These are phyloP conservation scores for Wolfiporia cocos DNA, from an alignment of 1,284 basidiomycete genomes.

Conservation along the genomic window DNA sequence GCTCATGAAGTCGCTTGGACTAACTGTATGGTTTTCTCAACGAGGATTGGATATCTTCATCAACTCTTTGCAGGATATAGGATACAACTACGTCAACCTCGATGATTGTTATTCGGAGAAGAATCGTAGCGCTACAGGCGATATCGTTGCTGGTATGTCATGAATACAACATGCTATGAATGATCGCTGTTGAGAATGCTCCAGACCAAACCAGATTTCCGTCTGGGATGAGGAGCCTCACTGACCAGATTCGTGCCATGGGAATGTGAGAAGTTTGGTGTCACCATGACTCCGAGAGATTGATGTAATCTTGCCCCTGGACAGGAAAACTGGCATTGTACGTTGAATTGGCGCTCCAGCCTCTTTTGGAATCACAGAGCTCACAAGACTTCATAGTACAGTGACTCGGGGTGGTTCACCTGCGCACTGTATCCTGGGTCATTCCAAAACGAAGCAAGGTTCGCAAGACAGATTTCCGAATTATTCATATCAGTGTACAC, in stretches of 20 bases:
- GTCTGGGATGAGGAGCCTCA: slow-evolving; percentile 40
- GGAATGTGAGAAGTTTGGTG: slow-evolving; percentile 34
- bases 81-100: slow-evolving; percentile 32
- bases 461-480: too few species aligned
- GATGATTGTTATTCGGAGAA: slow-evolving; percentile 37
- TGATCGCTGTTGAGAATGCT: background rate
- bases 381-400: slow-evolving; percentile 30
- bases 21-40: slow-evolving; percentile 16
- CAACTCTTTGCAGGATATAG: slow-evolving; percentile 19
- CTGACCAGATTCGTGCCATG: slow-evolving; percentile 36
- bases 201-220: slow-evolving; percentile 30
- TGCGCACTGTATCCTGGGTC: slow-evolving; percentile 47
- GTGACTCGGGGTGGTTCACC: slow-evolving; percentile 48
- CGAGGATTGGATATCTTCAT: background rate
- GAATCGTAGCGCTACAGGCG: slow-evolving; percentile 26
- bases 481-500: too few species aligned
- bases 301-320: background rate
- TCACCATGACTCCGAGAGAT: background rate
- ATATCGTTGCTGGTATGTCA: slow-evolving; percentile 26
- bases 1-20: slow-evolving; percentile 29
- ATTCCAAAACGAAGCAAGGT: slow-evolving; percentile 39
- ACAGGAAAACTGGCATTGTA: slow-evolving; percentile 30
- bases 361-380: background rate
- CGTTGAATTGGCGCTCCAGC: background rate
- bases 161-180: background rate